phyloP scores from a whole-genome alignment of 495 filamentous ascomycete genomes.

The Penicillium bovifimosum region DNA sequence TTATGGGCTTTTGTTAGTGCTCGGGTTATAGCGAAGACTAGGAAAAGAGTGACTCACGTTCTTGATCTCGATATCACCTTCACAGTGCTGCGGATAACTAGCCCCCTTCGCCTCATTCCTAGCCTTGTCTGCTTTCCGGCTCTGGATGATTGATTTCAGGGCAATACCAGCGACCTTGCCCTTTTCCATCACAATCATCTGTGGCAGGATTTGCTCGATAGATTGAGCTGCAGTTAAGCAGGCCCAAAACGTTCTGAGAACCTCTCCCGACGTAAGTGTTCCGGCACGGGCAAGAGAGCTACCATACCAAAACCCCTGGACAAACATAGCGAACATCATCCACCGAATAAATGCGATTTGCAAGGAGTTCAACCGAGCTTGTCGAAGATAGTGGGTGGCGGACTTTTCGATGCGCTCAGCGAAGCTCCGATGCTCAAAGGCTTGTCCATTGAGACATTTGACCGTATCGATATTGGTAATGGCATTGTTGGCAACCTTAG shows the following conservation, averaged over 20 bases:
- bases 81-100: constrained; percentile 36
- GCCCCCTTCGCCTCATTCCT: constrained; percentile 17
- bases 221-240: constrained; percentile 71
- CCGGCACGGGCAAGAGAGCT: constrained; percentile 54
- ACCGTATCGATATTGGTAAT: constrained; percentile 76
- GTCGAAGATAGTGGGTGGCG: constrained; percentile 57
- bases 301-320: constrained; percentile 90
- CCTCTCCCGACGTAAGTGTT: constrained; percentile 56
- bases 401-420: constrained; percentile 50
- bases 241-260: constrained; percentile 82
- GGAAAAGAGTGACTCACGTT: constrained; percentile 49
- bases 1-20: background rate
- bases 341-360: constrained; percentile 71
- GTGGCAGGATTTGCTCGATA: constrained; percentile 65
- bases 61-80: constrained; percentile 63
- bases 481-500: constrained; percentile 65
- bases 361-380: constrained; percentile 59
- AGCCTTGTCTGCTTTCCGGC: constrained; percentile 14
- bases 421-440: constrained; percentile 64
- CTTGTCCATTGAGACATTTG: constrained; percentile 78
- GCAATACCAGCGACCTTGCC: constrained; percentile 67
- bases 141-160: constrained; percentile 44
- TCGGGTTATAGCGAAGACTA: background rate
- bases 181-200: constrained; percentile 70
- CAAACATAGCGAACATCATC: constrained; percentile 74